Base-by-base conservation (phyloP, 352 stramenopile species). In the Salisapilia sapeloensis region DNA sequence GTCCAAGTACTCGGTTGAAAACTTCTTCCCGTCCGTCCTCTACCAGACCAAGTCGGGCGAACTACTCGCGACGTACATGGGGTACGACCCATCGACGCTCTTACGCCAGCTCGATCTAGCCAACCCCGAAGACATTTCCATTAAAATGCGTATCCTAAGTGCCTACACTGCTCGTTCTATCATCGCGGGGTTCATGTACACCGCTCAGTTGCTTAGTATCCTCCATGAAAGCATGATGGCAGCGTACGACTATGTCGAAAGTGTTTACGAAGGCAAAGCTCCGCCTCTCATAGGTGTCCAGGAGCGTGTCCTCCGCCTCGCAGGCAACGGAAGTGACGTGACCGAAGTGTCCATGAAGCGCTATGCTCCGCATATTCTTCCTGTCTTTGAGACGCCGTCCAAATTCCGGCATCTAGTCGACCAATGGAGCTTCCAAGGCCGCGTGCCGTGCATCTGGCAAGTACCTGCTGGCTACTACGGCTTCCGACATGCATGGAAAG, bases 191-290 rank as follows among this genome's bases (percentile, higher is more conserved):
- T 66, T 74, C 24, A 80, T 76, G 58, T 46, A 76, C 24, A 62
- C 76, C 28, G 60, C 63, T 2, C 60, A 80, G 39, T 17, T 80
- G 40, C 40, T 76, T 31, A 71, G 60, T n/a, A 80, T 80, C 44
- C 44, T 76, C 20, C 41, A 51, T 1, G 54, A 60, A 5, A 67
- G 55, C 17, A 57, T 67, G 8, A 50, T 34, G 23, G 60, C 60
- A 4, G 57, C 61, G 7, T 37, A 58, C 13, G 44, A 46, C 19
- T 80, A 80, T 29, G 44, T 44, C 9, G 45, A 74, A 4, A 61
- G 58, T 35, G 63, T 79, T 9, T 72, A 53, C 31, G 50, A 40
- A 2, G 63, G 63, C 9, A 48, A 53, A 0, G 63, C 74, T 28
- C 60, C 63, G 4, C 60, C 60, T 2, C 42, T 79, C 4, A 44